These are phyloP conservation scores for Verticillium longisporum DNA, from an alignment of 2,329 filamentous ascomycete genomes.

Conservation along the genomic window DNA sequence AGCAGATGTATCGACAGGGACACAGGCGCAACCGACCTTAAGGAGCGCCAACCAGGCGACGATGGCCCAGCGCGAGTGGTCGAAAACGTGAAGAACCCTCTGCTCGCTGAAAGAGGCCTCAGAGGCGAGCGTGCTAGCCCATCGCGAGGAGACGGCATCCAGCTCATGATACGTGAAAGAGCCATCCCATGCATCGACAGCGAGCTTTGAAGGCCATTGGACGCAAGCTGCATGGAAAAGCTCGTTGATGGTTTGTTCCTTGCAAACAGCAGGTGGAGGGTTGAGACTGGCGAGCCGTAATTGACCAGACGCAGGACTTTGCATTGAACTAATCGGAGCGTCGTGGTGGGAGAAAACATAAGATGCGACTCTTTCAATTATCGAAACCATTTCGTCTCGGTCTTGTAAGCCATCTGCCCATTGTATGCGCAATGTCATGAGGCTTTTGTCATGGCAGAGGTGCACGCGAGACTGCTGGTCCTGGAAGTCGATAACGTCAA, in stretches of 20 bases:
- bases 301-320: neutral
- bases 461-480: neutral
- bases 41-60: slow-evolving; percentile 18
- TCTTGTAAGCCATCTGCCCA: neutral
- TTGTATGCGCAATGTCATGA: neutral
- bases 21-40: slow-evolving; percentile 20
- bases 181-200: slow-evolving; percentile 17
- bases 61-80: slow-evolving; percentile 18
- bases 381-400: neutral
- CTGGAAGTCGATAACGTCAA: neutral
- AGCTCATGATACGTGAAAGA: slow-evolving; percentile 16
- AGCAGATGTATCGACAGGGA: slow-evolving; percentile 16
- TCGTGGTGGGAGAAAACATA: neutral
- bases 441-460: neutral
- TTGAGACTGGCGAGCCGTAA: neutral
- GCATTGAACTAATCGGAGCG: neutral
- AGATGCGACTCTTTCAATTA: neutral
- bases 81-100: neutral
- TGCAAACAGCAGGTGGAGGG: neutral
- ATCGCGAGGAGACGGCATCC: slow-evolving; percentile 8
- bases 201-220: neutral
- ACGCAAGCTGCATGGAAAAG: neutral
- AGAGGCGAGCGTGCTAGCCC: slow-evolving; percentile 8
- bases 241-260: neutral
- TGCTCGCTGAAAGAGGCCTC: neutral